Conservation (phyloP, 805 yeast species). For the Ogataea chonburiensis region DNA sequence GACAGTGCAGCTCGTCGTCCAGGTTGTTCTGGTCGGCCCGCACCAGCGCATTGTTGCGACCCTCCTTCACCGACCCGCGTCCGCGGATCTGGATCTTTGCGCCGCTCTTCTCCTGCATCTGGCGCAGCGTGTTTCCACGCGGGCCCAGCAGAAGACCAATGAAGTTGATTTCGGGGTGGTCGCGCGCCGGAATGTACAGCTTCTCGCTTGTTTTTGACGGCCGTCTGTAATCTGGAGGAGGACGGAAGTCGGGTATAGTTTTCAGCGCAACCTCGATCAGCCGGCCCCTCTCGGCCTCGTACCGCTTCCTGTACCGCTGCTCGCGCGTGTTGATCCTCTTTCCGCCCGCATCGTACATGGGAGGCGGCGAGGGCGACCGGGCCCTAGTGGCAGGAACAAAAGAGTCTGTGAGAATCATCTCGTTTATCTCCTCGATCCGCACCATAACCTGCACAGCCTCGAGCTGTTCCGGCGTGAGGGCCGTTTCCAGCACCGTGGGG, state of each 20-base stretch:
- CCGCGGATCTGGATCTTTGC: constrained; percentile 92
- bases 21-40: constrained; percentile 52
- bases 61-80: constrained; percentile 93
- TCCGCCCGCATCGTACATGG: constrained; percentile 81
- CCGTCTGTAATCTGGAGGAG: constrained; percentile 75
- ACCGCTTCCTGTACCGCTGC: constrained; percentile 52
- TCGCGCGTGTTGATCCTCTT: constrained; percentile 85
- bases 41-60: constrained; percentile 55
- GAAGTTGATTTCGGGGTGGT: constrained; percentile 89
- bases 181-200: constrained; percentile 77
- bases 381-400: constrained; percentile 48
- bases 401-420: constrained; percentile 50
- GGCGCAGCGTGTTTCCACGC: constrained; percentile 85
- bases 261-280: constrained; percentile 74
- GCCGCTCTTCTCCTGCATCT: constrained; percentile 80
- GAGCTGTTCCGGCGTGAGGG: constrained; percentile 72
- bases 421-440: constrained; percentile 78
- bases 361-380: constrained; percentile 88
- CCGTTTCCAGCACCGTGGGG: constrained; percentile 13
- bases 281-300: constrained; percentile 77
- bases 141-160: constrained; percentile 93
- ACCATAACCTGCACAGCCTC: constrained; percentile 68
- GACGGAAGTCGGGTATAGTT: constrained; percentile 69
- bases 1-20: constrained; percentile 85
- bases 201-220: constrained; percentile 72